These are phyloP conservation scores for Blumeriella jaapii DNA, from an alignment of 2,329 filamentous ascomycete species.

Conservation along the genomic window DNA sequence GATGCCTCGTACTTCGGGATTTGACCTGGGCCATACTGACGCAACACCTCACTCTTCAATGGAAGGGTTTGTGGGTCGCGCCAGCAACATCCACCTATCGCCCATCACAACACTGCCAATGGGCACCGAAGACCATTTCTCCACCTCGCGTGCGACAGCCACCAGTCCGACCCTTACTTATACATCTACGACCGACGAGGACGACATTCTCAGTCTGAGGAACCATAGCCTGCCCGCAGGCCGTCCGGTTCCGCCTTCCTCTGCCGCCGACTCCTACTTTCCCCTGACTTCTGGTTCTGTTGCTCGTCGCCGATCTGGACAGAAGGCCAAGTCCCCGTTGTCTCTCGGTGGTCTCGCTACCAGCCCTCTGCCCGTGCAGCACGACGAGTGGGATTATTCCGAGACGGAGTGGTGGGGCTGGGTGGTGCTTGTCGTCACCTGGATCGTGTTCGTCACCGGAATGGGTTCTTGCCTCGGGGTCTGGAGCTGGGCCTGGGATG, in stretches of 20 bases:
- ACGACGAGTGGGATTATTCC: constrained; percentile 70
- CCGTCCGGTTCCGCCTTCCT: constrained; percentile 34
- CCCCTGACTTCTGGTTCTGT: constrained; percentile 30
- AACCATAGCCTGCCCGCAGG: constrained; percentile 31
- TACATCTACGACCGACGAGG: constrained; percentile 73
- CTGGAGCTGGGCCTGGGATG: constrained; percentile 99
- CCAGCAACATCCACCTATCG: constrained; percentile 17
- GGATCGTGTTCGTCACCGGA: constrained; percentile 90
- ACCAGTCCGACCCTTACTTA: constrained; percentile 47
- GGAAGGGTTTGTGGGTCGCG: constrained; percentile 33
- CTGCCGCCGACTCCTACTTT: constrained; percentile 55
- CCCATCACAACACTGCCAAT: constrained; percentile 26
- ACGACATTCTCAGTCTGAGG: constrained; percentile 60
- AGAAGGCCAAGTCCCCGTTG: constrained; percentile 44
- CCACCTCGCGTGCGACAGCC: constrained; percentile 27
- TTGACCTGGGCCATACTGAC: constrained; percentile 39
- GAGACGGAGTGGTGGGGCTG: constrained; percentile 98
- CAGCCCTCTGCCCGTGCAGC: constrained; percentile 35
- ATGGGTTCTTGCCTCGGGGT: constrained; percentile 93
- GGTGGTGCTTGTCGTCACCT: constrained; percentile 82
- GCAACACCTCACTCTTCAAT: constrained; percentile 36
- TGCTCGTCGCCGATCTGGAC: constrained; percentile 22
- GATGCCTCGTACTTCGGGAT: constrained; percentile 14
- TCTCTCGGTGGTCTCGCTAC: constrained; percentile 42
- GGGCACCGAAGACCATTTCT: constrained; percentile 19